Percentiles rank a stretch among this genome's conserved stretches.
phyloP scores from a whole-genome alignment of 2,329 filamentous ascomycete species.

The Podosphaera aphanis region DNA sequence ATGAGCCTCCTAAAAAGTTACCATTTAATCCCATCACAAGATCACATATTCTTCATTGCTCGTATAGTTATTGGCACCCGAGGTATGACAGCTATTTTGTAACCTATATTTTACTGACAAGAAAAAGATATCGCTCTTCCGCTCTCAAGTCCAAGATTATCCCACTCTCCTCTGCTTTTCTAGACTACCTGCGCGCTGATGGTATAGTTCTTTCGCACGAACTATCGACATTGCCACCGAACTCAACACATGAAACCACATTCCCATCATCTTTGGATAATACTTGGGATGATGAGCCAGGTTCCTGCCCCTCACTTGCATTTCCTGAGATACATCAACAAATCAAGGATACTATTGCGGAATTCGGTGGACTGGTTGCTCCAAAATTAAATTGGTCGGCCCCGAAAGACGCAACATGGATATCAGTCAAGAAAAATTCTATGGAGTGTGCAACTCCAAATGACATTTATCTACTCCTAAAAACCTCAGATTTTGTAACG shows the following conservation, averaged over 20 bases:
- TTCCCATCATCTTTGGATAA: constrained; percentile 36
- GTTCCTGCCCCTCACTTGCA: constrained; percentile 12
- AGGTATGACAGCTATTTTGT: constrained; percentile 23
- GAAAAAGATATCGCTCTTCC: constrained; percentile 43
- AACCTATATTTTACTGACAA: constrained; percentile 2
- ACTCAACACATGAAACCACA: constrained; percentile 10
- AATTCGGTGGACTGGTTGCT: constrained; percentile 64
- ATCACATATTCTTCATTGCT: constrained; percentile 80
- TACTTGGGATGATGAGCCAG: constrained; percentile 24
- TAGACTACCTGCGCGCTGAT: constrained; percentile 74
- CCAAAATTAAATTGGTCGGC: constrained; percentile 97
- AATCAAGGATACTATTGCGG: constrained; percentile 54
- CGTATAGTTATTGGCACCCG: constrained; percentile 79
- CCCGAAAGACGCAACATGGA: constrained; percentile 90
- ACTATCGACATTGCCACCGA: constrained; percentile 15
- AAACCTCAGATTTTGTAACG: constrained; percentile 82
- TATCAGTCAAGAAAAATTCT: constrained; percentile 60
- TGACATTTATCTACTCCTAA: constrained; percentile 81
- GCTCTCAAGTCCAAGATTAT: constrained; percentile 76
- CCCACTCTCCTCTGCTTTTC: constrained; percentile 48
- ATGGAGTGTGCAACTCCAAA: constrained; percentile 75
- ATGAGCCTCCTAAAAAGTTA: constrained; percentile 16
- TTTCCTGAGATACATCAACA: constrained; percentile 51
- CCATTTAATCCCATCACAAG: constrained; percentile 67
- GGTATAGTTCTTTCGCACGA: constrained; percentile 69